Base-by-base conservation (phyloP, 164 flowering plant species). In the Kingdonia uniflora region DNA sequence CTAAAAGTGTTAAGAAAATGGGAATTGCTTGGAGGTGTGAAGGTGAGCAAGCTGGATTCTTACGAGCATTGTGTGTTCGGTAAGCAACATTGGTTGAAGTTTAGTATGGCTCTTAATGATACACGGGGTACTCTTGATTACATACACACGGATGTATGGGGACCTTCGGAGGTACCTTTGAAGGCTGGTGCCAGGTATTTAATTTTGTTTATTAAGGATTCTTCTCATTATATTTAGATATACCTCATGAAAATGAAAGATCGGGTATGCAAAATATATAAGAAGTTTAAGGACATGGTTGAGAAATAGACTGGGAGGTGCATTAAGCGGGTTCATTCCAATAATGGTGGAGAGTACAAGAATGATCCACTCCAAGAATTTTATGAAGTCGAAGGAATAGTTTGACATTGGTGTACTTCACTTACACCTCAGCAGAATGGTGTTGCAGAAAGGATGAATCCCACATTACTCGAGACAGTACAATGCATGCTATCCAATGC, bases 341-440 rank as follows among this genome's bases (percentile, higher is more conserved):
- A 41, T 26, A 54, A 54, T 54, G 57, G 56, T 10, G 38, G 38
- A 41, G 38, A 22, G 22, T 54, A 54, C 39, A 54, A 23, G 15
- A 14, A 14, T 24, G 38, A 42, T 42, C 22, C 14, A 5, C 21
- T 33, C 21, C 19, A 0, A 17, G 4, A 33, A 19, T 15, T 29
- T 12, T 51, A 39, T 17, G 23, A 29, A 29, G 40, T 35, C 41
- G 37, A 35, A 40, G 35, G 54, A 11, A 51, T 33, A 6, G 14
- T 16, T 14, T 6, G 37, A 24, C 37, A 49, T 19, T 24, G 25
- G 15, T 23, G 15, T 12, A 19, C 17, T 2, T 23, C 7, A 35
- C 11, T 21, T 2, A 49, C 35, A 12, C 52, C 37, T 29, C 8
- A 49, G 3, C 16, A 49, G 37, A 49, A 24, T 24, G 37, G 52